phyloP scores from a whole-genome alignment of 176 grass and related monocot species.

The Poa pratensis region DNA sequence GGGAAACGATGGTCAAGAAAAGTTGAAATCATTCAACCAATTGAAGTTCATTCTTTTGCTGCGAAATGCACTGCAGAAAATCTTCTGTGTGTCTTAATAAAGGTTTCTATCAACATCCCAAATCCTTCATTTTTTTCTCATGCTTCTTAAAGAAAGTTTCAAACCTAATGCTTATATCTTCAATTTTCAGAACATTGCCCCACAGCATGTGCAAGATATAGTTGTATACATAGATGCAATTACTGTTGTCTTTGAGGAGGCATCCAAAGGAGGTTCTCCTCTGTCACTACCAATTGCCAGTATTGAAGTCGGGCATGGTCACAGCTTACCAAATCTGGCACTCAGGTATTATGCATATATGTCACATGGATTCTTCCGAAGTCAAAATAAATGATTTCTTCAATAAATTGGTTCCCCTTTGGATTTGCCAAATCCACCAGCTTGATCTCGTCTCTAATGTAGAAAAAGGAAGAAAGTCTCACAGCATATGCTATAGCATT shows the following conservation, averaged over 20 bases:
- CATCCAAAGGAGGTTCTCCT: slow-evolving; percentile 72
- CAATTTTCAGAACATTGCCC: slow-evolving; percentile 82
- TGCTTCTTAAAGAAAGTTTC: slow-evolving; percentile 15
- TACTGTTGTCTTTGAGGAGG: slow-evolving; percentile 91
- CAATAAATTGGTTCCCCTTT: slow-evolving; percentile 29
- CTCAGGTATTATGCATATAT: slow-evolving; percentile 67
- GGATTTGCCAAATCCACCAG: background rate
- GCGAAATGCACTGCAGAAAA: slow-evolving; percentile 84
- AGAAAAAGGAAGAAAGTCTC: slow-evolving; percentile 1
- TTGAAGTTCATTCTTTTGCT: slow-evolving; percentile 89
- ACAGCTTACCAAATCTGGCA: slow-evolving; percentile 84
- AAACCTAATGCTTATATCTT: slow-evolving; percentile 32
- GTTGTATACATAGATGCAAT: slow-evolving; percentile 91
- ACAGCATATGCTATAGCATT: background rate
- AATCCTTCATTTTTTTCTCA: slow-evolving; percentile 31
- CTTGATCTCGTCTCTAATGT: background rate
- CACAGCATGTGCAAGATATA: slow-evolving; percentile 77
- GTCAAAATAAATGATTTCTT: slow-evolving; percentile 10
- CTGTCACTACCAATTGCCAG: slow-evolving; percentile 88
- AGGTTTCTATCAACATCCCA: slow-evolving; percentile 61
- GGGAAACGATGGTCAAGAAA: slow-evolving; percentile 85
- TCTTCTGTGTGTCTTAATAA: slow-evolving; percentile 89
- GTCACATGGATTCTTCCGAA: slow-evolving; percentile 37
- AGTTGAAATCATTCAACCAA: slow-evolving; percentile 92
- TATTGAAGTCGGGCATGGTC: slow-evolving; percentile 86